These are phyloP conservation scores for Alternaria alternata DNA, from an alignment of 2,329 filamentous ascomycete genomes.

Conservation along the genomic window DNA sequence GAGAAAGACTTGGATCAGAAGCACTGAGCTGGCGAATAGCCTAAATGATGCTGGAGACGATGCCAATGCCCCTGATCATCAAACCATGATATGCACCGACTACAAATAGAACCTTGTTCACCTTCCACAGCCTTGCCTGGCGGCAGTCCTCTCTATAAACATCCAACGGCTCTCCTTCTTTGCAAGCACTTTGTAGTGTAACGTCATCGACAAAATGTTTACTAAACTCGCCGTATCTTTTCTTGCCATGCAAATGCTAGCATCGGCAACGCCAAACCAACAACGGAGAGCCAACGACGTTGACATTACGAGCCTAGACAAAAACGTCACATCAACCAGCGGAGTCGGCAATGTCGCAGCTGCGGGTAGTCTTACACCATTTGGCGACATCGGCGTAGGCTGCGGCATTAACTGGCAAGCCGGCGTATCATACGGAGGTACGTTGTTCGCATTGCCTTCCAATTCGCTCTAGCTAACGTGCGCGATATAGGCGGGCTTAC, in stretches of 20 bases:
- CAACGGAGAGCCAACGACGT: slow-evolving; percentile 1
- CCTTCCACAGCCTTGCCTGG: not conserved
- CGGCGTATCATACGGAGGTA: slow-evolving; percentile 18
- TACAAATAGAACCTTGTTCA: slow-evolving; percentile 2
- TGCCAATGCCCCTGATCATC: not conserved
- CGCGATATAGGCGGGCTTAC: slow-evolving; percentile 15
- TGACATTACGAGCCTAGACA: slow-evolving; percentile 9
- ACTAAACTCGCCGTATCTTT: not conserved
- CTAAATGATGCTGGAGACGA: not conserved
- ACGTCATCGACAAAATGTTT: slow-evolving; percentile 5
- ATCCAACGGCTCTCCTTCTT: not conserved
- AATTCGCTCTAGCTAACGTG: not conserved
- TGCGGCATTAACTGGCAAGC: slow-evolving; percentile 21
- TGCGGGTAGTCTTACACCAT: slow-evolving; percentile 13
- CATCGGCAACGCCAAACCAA: slow-evolving; percentile 8
- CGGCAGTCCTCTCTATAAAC: not conserved
- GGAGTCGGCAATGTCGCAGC: slow-evolving; percentile 20
- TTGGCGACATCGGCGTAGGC: slow-evolving; percentile 20
- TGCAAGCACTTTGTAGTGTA: not conserved
- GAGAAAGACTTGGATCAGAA: not conserved
- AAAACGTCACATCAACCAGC: slow-evolving; percentile 16
- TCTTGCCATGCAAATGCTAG: slow-evolving; percentile 11
- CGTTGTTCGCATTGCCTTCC: not conserved
- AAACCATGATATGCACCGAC: slow-evolving; percentile 1
- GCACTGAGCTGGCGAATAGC: not conserved